Percentiles rank a stretch among this genome's conserved stretches.
Conservation (phyloP, 306 rosid genomes). For the Ormosia emarginata region DNA sequence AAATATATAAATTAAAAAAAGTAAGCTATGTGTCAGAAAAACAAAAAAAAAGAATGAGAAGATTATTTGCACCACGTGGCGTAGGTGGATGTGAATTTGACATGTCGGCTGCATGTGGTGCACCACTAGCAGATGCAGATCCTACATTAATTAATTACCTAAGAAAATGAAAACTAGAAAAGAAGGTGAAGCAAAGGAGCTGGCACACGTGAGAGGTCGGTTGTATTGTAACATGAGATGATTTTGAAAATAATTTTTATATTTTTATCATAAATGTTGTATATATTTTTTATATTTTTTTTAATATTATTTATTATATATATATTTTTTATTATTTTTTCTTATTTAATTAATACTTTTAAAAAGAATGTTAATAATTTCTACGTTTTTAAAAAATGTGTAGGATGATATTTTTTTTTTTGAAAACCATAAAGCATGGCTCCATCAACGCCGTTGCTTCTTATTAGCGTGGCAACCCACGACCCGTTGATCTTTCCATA, state of each 20-base stretch:
- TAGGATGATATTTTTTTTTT: too few species aligned
- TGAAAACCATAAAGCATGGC: constrained; percentile 1
- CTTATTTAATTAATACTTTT: too few species aligned
- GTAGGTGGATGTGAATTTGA: not conserved
- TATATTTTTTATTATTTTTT: too few species aligned
- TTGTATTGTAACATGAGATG: not conserved
- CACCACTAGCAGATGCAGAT: not conserved
- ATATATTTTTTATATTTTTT: too few species aligned
- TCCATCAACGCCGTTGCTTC: constrained; percentile 19
- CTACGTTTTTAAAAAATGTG: too few species aligned
- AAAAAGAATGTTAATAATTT: too few species aligned
- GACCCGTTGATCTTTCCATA: constrained; percentile 12
- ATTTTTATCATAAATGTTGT: too few species aligned
- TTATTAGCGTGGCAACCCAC: not conserved
- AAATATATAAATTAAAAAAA: not conserved
- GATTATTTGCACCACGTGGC: not conserved
- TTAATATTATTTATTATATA: too few species aligned
- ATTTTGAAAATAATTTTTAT: too few species aligned
- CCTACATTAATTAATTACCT: not conserved
- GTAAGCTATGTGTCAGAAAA: not conserved
- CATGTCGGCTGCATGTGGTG: not conserved
- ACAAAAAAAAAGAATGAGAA: not conserved
- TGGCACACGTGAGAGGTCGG: constrained; percentile 27
- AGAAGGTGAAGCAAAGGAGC: not conserved
- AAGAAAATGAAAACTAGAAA: not conserved